Base-by-base conservation (phyloP, 1,284 basidiomycete species). In the Ceratobasidium sp. region DNA sequence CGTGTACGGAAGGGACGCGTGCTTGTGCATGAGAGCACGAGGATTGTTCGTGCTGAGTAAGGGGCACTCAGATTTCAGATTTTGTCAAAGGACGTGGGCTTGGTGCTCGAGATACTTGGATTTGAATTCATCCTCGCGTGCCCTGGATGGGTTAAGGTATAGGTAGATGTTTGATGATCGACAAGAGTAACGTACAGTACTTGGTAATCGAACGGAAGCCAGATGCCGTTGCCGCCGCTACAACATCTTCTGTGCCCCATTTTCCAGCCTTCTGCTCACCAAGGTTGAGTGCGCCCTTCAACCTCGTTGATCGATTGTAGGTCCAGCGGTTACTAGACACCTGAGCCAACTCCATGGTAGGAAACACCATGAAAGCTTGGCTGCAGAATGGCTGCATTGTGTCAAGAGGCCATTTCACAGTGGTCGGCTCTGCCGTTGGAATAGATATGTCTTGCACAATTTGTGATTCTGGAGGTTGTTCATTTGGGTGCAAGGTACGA, bases 291-390 rank as follows among this genome's bases (percentile, higher is more conserved):
- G 3, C 48, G 74, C 27, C 78, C 66, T 27, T 62, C 44, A 2
- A 60, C 35, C 27, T 69, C 18, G 10, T 33, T 41, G 33, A 10
- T 70, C 62, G 81, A 76, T 84, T 82, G 92, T 93, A 94, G 3
- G 90, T 89, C 91, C 92, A 94, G 18, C 81, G 80, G 0, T 83
- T 62, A 1, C 89, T 82, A 0, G 94, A 79, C 0, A 82, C 79
- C 8, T 88, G 83, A 3, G 85, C 86, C 52, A 89, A 86, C 0
- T 85, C 82, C 1, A 81, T 41, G 4, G 82, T 79, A 0, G 86
- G 83, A 54, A 94, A 84, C 0, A 88, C 89, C 65, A 94, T 85
- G 30, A 94, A 88, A 0, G 92, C 92, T 79, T 94, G 94, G 0
- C 91, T 91, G 85, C 91, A 94, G 83, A 88, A 91, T 79, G 88